Percentiles rank a stretch among this genome's conserved stretches.
phyloP scores from a whole-genome alignment of 495 filamentous ascomycete genomes.

The Pyronema domesticum region DNA sequence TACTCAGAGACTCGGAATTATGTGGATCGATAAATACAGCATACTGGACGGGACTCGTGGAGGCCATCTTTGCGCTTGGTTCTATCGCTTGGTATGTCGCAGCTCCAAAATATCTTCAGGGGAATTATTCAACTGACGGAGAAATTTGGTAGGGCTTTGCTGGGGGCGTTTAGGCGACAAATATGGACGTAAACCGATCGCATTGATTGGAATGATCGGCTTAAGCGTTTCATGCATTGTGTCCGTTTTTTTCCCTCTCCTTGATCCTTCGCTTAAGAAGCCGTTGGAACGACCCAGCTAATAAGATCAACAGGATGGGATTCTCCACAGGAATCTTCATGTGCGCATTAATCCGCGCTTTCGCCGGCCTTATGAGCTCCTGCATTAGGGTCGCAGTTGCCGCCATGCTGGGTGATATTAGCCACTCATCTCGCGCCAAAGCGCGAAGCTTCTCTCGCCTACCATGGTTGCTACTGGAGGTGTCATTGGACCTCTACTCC shows the following conservation, averaged over 20 bases:
- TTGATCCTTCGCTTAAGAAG: neutral
- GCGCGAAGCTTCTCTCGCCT: conserved; percentile 29
- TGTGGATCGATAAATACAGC: conserved; percentile 29
- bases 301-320: conserved; percentile 21
- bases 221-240: conserved; percentile 28
- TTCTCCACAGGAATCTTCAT: conserved; percentile 28
- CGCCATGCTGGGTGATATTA: conserved; percentile 33
- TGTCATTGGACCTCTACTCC: conserved; percentile 29
- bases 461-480: conserved; percentile 30
- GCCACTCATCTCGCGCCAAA: conserved; percentile 23
- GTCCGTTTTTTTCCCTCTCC: neutral
- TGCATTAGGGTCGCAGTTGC: conserved; percentile 27
- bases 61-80: conserved; percentile 33
- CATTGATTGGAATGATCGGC: conserved; percentile 26
- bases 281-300: neutral
- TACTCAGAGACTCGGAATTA: conserved; percentile 27
- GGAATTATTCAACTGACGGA: neutral
- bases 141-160: conserved; percentile 13
- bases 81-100: conserved; percentile 26
- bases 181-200: conserved; percentile 26
- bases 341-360: conserved; percentile 29
- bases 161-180: conserved; percentile 30
- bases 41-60: conserved; percentile 30
- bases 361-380: conserved; percentile 28
- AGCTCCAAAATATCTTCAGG: neutral